These are phyloP conservation scores for Xylaria hypoxylon DNA, from an alignment of 2,329 filamentous ascomycete genomes.

Conservation along the genomic window DNA sequence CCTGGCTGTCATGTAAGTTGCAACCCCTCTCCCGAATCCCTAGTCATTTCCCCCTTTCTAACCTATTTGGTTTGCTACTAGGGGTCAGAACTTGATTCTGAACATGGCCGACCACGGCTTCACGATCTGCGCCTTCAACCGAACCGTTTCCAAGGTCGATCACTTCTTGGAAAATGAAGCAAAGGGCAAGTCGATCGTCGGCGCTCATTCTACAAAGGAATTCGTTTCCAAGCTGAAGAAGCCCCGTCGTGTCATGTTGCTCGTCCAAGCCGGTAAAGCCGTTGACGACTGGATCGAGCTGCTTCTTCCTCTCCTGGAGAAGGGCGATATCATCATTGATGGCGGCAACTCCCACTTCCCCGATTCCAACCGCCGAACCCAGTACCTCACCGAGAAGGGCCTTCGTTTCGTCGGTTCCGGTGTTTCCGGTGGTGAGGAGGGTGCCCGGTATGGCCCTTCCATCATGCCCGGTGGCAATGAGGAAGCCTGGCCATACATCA, in stretches of 20 bases:
- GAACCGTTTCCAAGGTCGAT: slow-evolving; percentile 98
- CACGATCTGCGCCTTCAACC: slow-evolving; percentile 98
- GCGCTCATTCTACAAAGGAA: slow-evolving; percentile 93
- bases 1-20: slow-evolving; percentile 85
- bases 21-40: slow-evolving; percentile 17
- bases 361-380: slow-evolving; percentile 96
- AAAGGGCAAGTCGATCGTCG: slow-evolving; percentile 95
- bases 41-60: slow-evolving; percentile 26
- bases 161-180: slow-evolving; percentile 90
- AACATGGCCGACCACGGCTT: slow-evolving; percentile 93
- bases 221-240: slow-evolving; percentile 97
- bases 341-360: slow-evolving; percentile 99
- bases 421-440: slow-evolving; percentile 99
- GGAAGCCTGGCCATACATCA: slow-evolving; percentile 97
- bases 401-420: slow-evolving; percentile 96
- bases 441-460: slow-evolving; percentile 95
- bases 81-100: slow-evolving; percentile 87
- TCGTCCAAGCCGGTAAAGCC: slow-evolving; percentile 97
- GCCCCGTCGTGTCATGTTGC: slow-evolving; percentile 96
- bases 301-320: slow-evolving; percentile 83
- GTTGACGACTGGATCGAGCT: slow-evolving; percentile 99
- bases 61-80: slow-evolving; percentile 46
- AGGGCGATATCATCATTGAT: slow-evolving; percentile 98
- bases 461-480: slow-evolving; percentile 99
- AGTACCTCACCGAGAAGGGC: slow-evolving; percentile 87